Percentiles rank a stretch among this genome's conserved stretches.
These are phyloP conservation scores for Pichia cabralensis DNA, from an alignment of 805 yeast genomes.

Conservation along the genomic window DNA sequence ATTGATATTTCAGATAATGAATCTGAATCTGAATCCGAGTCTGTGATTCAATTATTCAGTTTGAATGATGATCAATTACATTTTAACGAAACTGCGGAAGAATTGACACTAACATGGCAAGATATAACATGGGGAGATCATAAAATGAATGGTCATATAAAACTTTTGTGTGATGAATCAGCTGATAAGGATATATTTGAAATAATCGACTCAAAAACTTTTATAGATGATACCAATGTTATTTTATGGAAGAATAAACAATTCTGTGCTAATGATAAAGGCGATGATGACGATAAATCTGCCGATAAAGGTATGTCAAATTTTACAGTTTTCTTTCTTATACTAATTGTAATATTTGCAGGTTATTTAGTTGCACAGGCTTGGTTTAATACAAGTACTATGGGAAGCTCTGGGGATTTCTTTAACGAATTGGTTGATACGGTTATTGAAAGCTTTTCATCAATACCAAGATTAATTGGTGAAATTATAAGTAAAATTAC, in stretches of 20 bases:
- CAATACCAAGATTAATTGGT: slow-evolving; percentile 53
- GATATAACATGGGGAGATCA: slow-evolving; percentile 62
- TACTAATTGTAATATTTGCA: slow-evolving; percentile 59
- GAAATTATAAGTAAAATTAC: slow-evolving; percentile 62
- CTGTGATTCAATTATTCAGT: slow-evolving; percentile 37
- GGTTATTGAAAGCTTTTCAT: slow-evolving; percentile 43
- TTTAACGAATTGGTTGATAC: slow-evolving; percentile 66
- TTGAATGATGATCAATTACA: slow-evolving; percentile 22
- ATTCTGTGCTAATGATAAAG: slow-evolving; percentile 12
- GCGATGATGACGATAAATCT: not conserved
- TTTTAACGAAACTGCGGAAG: slow-evolving; percentile 14
- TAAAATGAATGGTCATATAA: slow-evolving; percentile 34
- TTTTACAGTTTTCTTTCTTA: slow-evolving; percentile 72
- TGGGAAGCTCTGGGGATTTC: slow-evolving; percentile 61
- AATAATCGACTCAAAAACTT: no score
- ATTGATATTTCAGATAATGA: no score
- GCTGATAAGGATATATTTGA: slow-evolving; percentile 17
- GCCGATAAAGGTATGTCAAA: slow-evolving; percentile 57
- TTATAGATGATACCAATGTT: no score
- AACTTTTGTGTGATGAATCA: slow-evolving; percentile 31
- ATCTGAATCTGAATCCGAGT: no score
- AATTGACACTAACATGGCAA: slow-evolving; percentile 30
- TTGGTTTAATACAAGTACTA: slow-evolving; percentile 58
- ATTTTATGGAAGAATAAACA: slow-evolving; percentile 18
- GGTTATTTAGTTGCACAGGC: slow-evolving; percentile 66